Percentiles rank a stretch among this genome's conserved stretches.
phyloP scores from a whole-genome alignment of 495 filamentous ascomycete species.

The Antarctomyces pellizariae region DNA sequence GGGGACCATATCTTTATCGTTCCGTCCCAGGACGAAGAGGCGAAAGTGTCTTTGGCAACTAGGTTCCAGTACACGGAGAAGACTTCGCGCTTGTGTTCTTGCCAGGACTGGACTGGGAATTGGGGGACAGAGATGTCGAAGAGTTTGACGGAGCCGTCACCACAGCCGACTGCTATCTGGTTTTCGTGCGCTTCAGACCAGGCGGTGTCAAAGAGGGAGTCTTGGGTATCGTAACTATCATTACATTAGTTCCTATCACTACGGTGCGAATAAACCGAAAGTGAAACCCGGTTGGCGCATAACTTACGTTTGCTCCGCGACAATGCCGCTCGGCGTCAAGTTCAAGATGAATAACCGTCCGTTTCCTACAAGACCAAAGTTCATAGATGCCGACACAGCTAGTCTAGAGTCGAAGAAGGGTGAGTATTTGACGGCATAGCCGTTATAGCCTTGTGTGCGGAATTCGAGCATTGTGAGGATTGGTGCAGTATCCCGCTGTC shows the following conservation, averaged over 20 bases:
- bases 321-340: slow-evolving; percentile 58
- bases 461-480: slow-evolving; percentile 98
- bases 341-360: slow-evolving; percentile 65
- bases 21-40: slow-evolving; percentile 81
- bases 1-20: slow-evolving; percentile 88
- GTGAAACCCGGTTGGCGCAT: slow-evolving; percentile 1
- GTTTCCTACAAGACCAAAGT: slow-evolving; percentile 94
- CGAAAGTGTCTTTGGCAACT: slow-evolving; percentile 70
- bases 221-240: slow-evolving; percentile 76
- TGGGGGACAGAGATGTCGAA: slow-evolving; percentile 59
- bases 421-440: slow-evolving; percentile 88
- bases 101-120: slow-evolving; percentile 70
- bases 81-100: slow-evolving; percentile 77
- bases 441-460: slow-evolving; percentile 81
- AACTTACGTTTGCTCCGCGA: slow-evolving; percentile 46
- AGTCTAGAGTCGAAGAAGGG: slow-evolving; percentile 91
- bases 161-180: slow-evolving; percentile 65
- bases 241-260: slow-evolving; percentile 1
- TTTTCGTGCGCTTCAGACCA: slow-evolving; percentile 93
- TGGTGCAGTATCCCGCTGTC: too few relatives aligned
- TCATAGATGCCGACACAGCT: slow-evolving; percentile 64
- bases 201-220: slow-evolving; percentile 76
- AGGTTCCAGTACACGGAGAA: slow-evolving; percentile 87
- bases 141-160: slow-evolving; percentile 84
- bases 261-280: slow-evolving; percentile 1